Evolutionary conservation across 495 filamentous ascomycete genomes (phyloP).

Genomic region (Penicillium longicatenatum): DNA sequence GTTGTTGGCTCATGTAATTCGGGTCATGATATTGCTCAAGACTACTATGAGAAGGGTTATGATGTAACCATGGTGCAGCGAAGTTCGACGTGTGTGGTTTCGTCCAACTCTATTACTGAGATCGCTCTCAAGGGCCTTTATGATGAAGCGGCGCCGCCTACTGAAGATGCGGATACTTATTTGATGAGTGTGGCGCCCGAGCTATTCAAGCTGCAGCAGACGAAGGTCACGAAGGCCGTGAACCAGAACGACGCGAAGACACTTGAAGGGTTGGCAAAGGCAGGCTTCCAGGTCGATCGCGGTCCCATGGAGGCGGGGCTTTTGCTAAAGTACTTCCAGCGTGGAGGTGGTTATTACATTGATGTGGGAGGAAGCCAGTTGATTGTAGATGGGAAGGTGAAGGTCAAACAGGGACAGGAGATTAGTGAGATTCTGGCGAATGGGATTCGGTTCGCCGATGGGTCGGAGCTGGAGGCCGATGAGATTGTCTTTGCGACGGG

Average conservation of each 20-base stretch:
- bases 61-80: slow-evolving; percentile 86
- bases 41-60: slow-evolving; percentile 78
- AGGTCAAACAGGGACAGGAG: slow-evolving; percentile 70
- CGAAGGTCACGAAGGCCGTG: slow-evolving; percentile 50
- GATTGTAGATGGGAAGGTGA: slow-evolving; percentile 75
- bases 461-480: slow-evolving; percentile 68
- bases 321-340: slow-evolving; percentile 72
- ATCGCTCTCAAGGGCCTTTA: slow-evolving; percentile 62
- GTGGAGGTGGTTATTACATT: slow-evolving; percentile 79
- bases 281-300: slow-evolving; percentile 68
- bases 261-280: slow-evolving; percentile 60
- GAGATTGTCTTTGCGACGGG: slow-evolving; percentile 85
- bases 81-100: slow-evolving; percentile 70
- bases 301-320: slow-evolving; percentile 69
- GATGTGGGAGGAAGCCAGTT: slow-evolving; percentile 71
- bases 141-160: slow-evolving; percentile 54
- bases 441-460: slow-evolving; percentile 68
- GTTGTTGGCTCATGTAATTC: slow-evolving; percentile 83
- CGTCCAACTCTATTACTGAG: slow-evolving; percentile 53
- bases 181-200: slow-evolving; percentile 56
- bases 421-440: slow-evolving; percentile 59
- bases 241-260: slow-evolving; percentile 50
- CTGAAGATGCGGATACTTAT: slow-evolving; percentile 66
- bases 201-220: slow-evolving; percentile 60
- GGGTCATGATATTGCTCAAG: slow-evolving; percentile 79